A percentile compares a stretch with the other conserved stretches of the same genome.
These are phyloP conservation scores for Pseudogymnoascus sp. DNA, from an alignment of 2,329 filamentous ascomycete species.

Conservation along the genomic window DNA sequence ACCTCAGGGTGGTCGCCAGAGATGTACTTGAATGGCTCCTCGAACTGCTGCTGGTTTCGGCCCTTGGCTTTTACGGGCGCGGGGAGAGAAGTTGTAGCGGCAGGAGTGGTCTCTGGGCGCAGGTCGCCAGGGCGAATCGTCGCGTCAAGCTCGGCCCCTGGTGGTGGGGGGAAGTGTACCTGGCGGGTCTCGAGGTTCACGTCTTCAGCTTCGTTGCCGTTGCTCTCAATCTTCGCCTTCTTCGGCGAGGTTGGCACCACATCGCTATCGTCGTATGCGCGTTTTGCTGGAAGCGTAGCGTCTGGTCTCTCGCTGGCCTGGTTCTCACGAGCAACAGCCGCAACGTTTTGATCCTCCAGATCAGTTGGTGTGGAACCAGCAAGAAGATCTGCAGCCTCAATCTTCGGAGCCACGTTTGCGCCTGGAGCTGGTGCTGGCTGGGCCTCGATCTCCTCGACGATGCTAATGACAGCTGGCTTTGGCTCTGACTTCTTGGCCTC, in stretches of 20 bases:
- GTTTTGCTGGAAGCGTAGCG: conserved; percentile 28
- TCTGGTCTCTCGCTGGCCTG: conserved; percentile 21
- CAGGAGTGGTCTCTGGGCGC: conserved; percentile 16
- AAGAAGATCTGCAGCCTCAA: conserved; percentile 25
- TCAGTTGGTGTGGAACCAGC: conserved; percentile 21
- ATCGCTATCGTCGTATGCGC: conserved; percentile 21
- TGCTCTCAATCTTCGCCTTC: conserved; percentile 38
- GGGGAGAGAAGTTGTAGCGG: conserved; percentile 8
- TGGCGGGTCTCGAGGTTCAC: conserved; percentile 23
- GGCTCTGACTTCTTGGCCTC: conserved; percentile 41
- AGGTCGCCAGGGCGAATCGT: conserved; percentile 23
- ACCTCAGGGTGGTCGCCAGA: conserved; percentile 66
- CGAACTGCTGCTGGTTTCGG: conserved; percentile 44
- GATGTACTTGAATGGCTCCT: conserved; percentile 94
- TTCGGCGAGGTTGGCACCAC: conserved; percentile 34
- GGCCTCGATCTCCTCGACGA: conserved; percentile 35
- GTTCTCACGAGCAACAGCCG: conserved; percentile 28
- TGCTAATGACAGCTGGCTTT: conserved; percentile 30
- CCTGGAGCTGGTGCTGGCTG: conserved; percentile 26
- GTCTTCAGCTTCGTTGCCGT: conserved; percentile 21
- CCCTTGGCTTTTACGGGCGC: conserved; percentile 29
- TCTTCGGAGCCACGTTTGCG: conserved; percentile 25
- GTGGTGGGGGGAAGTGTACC: conserved; percentile 29
- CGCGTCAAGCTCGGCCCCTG: conserved; percentile 26
- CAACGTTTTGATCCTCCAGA: conserved; percentile 26